phyloP scores from a whole-genome alignment of 768 basidiomycete genomes.

The Cubamyces sp. region DNA sequence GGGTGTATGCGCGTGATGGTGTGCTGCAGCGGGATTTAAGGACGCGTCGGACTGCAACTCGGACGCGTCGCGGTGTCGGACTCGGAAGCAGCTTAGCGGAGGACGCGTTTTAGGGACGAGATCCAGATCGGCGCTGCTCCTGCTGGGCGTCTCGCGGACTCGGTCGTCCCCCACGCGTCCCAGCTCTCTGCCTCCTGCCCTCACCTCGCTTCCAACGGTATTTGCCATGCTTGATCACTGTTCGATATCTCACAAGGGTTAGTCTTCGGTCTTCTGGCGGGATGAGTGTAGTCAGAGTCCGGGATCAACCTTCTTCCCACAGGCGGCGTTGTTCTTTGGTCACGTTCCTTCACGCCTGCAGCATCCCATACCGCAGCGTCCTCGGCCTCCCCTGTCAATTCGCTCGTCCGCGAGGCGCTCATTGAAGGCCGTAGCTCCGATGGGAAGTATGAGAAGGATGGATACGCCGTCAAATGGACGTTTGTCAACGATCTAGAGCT shows the following conservation, averaged over 20 bases:
- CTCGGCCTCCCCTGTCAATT: slow-evolving; percentile 35
- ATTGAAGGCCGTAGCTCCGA: slow-evolving; percentile 88
- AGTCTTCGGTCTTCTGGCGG: slow-evolving; percentile 4
- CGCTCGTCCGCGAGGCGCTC: slow-evolving; percentile 57
- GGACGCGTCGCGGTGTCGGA: slow-evolving; percentile 1
- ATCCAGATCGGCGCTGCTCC: not conserved
- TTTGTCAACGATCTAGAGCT: slow-evolving; percentile 95
- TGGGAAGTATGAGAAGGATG: slow-evolving; percentile 90
- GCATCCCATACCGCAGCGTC: slow-evolving; percentile 34
- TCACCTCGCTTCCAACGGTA: not conserved
- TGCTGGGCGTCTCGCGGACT: not conserved
- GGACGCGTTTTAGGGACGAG: not conserved
- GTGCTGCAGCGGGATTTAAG: too few species aligned
- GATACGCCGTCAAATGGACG: slow-evolving; percentile 93
- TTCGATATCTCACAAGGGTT: slow-evolving; percentile 93
- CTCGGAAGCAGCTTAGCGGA: not conserved
- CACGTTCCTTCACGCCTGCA: slow-evolving; percentile 88
- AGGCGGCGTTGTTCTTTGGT: slow-evolving; percentile 96
- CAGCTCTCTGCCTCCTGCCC: not conserved
- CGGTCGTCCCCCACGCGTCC: not conserved
- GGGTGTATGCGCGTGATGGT: too few species aligned
- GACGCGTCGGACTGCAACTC: not conserved
- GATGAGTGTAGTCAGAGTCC: not conserved
- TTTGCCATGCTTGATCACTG: slow-evolving; percentile 87
- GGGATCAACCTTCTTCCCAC: slow-evolving; percentile 18